These are phyloP conservation scores for Phytophthora meadii DNA, from an alignment of 352 stramenopile species.

Conservation along the genomic window DNA sequence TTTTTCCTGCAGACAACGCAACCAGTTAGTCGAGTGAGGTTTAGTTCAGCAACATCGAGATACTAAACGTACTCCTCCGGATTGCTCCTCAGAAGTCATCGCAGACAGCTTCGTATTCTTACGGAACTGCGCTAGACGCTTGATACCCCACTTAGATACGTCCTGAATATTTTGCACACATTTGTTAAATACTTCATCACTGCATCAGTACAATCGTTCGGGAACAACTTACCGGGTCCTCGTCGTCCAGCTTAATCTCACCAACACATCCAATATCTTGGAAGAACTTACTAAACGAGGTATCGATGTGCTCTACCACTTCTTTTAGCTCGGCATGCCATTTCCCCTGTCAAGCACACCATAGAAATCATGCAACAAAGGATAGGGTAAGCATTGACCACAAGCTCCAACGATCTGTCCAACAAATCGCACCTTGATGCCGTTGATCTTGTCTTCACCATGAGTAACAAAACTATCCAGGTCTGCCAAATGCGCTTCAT, in stretches of 20 bases:
- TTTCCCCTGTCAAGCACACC: constrained; percentile 43
- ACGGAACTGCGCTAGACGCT: constrained; percentile 86
- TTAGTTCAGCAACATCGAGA: neutral
- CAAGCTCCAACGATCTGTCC: neutral
- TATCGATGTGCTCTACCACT: constrained; percentile 82
- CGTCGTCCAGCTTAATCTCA: constrained; percentile 81
- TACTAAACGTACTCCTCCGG: constrained; percentile 69
- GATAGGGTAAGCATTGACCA: neutral
- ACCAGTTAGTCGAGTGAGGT: constrained; percentile 10
- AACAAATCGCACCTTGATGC: constrained; percentile 64
- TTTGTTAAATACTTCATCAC: neutral
- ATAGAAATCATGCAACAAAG: too few relatives aligned
- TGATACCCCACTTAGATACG: constrained; percentile 89
- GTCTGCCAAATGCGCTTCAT: constrained; percentile 64
- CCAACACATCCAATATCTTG: constrained; percentile 87
- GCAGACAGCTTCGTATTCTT: constrained; percentile 85
- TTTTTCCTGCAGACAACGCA: constrained; percentile 69
- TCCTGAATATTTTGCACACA: constrained; percentile 48
- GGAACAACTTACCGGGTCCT: constrained; percentile 56
- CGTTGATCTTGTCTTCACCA: constrained; percentile 71
- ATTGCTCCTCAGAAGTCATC: constrained; percentile 90
- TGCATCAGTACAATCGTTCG: neutral
- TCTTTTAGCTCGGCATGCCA: constrained; percentile 76
- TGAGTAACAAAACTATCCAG: constrained; percentile 71
- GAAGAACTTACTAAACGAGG: constrained; percentile 88